Conservation (phyloP, 202 grass and related monocot species). For the Panicum hallii region DNA sequence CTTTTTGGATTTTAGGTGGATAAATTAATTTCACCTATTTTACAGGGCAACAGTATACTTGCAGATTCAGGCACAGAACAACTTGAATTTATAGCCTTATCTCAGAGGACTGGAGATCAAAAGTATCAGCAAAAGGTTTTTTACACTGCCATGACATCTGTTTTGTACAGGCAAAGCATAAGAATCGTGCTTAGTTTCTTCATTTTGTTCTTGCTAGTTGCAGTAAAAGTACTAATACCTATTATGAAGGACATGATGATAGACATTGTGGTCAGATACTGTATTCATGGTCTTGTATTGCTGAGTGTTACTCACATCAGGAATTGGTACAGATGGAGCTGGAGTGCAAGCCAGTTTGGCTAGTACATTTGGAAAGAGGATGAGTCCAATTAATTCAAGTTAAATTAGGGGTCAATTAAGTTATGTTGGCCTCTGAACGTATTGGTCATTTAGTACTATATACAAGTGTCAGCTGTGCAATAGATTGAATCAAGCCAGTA, state of each 20-base stretch:
- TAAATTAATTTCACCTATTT: constrained; percentile 14
- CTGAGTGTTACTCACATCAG: constrained; percentile 6
- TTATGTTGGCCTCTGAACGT: background rate
- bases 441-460: background rate
- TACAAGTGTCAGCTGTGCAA: background rate
- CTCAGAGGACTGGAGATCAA: constrained; percentile 87
- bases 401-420: background rate
- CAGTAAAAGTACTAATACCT: background rate
- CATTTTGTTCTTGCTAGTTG: constrained; percentile 22
- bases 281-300: background rate
- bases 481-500: background rate
- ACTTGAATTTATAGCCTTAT: constrained; percentile 97
- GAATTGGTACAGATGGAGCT: background rate
- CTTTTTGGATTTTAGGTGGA: background rate
- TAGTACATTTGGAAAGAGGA: background rate
- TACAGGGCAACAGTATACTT: constrained; percentile 86
- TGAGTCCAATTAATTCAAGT: background rate
- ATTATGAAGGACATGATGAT: background rate
- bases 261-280: background rate
- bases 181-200: constrained; percentile 3
- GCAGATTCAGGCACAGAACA: constrained; percentile 98
- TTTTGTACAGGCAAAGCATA: background rate
- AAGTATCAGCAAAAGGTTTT: constrained; percentile 92
- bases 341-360: background rate
- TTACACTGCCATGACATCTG: background rate